phyloP scores from a whole-genome alignment of 306 rosid genomes.

The Pachyrhizus erosus region DNA sequence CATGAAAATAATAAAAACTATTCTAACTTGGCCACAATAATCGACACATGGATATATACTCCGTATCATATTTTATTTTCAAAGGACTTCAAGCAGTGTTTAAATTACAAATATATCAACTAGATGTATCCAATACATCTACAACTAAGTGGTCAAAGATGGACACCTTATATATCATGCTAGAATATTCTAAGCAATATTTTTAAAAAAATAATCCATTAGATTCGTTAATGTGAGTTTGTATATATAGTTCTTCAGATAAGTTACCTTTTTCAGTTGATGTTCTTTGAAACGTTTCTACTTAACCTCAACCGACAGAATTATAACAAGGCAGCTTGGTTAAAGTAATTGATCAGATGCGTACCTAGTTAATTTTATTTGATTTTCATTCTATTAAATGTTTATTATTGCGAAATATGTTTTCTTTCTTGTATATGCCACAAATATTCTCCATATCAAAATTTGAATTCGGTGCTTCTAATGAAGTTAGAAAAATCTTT shows the following conservation, averaged over 20 bases:
- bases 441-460: too few relatives aligned
- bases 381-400: not conserved
- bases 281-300: not conserved
- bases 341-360: too few relatives aligned
- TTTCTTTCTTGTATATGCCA: too few relatives aligned
- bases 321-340: too few relatives aligned
- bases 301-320: not conserved
- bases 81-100: not conserved
- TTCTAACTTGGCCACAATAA: constrained; percentile 16
- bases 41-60: not conserved
- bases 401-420: too few relatives aligned
- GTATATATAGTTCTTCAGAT: not conserved
- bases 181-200: not conserved
- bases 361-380: not conserved
- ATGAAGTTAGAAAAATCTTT: too few relatives aligned
- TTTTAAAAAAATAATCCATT: not conserved
- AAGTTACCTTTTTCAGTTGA: not conserved
- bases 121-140: not conserved
- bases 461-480: too few relatives aligned
- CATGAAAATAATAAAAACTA: not conserved
- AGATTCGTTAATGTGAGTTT: not conserved
- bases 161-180: constrained; percentile 14
- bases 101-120: not conserved
- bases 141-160: constrained; percentile 39
- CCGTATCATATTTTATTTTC: not conserved